Evolutionary conservation across 495 filamentous ascomycete genomes (phyloP), one percentile per base, ranked within the genome.

Genomic region (Filosporella fistucella): DNA sequence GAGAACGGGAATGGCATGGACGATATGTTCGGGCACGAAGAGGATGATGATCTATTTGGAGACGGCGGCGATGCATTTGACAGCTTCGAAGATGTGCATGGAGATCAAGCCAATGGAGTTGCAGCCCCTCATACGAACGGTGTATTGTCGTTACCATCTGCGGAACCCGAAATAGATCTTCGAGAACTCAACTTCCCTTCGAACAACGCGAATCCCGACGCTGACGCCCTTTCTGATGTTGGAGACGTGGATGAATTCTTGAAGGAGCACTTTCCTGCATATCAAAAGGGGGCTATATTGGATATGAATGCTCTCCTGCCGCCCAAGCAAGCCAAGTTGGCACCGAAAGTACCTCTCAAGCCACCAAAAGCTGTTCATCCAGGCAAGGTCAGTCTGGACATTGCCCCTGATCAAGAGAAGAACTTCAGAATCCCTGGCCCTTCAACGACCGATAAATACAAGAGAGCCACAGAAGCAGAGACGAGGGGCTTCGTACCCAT

Each of bases 381-480:
- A 0, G 89, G 85, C 11, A 99, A 97, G 63, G 72, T 95, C 38
- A 87, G 81, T 47, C 67, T 97, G 5, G 93, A 97, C 47, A 65
- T 96, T 10, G 80, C 82, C 3, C 72, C 74, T 37, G 93, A 97
- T 57, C 83, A 93, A 55, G 84, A 90, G 52, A 84, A 85, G 49
- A 66, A 73, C 9, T 98, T 98, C 62, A 80, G 75, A 30, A 76
- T 90, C 1, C 70, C 77, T 17, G 64, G 70, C 0, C 64, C 52
- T 14, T 29, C 52, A 1, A 16, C 32, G 12, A 30, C 8, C 16
- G 51, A 63, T 1, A 63, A 64, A 14, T 60, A 66, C 44, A 82
- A 86, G 59, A 69, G 71, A 30, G 62, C 69, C 12, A 62, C 68
- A 25, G 81, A 86, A 24, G 68, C 74, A 1, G 79, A 86, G 41